Conservation (phyloP, 371 early-diverging fungal species). For the Mucor plumbeus region DNA sequence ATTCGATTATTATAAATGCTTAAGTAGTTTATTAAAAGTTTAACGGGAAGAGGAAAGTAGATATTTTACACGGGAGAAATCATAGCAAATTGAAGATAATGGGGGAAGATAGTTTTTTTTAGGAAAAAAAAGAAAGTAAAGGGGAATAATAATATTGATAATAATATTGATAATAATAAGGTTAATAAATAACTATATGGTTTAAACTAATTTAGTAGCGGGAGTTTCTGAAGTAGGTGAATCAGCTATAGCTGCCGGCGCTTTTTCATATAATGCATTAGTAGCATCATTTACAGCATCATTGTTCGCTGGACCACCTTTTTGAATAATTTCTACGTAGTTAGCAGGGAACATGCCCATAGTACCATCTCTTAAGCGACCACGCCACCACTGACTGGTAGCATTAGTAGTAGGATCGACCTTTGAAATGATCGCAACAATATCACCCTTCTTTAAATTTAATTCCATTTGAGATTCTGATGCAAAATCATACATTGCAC, state of each 20-base stretch:
- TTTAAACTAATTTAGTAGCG: neutral
- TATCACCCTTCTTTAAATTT: slow-evolving; percentile 81
- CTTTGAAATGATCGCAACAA: slow-evolving; percentile 83
- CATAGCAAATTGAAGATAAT: neutral
- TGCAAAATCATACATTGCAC: slow-evolving; percentile 85
- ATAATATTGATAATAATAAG: neutral
- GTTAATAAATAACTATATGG: neutral
- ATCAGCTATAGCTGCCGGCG: slow-evolving; percentile 6
- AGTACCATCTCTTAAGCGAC: slow-evolving; percentile 78
- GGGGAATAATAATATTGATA: neutral
- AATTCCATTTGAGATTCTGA: slow-evolving; percentile 81
- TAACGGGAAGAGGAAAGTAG: no score
- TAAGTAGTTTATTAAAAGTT: no score
- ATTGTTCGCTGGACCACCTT: slow-evolving; percentile 15
- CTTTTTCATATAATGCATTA: slow-evolving; percentile 3
- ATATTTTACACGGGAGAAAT: neutral
- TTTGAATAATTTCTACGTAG: slow-evolving; percentile 69
- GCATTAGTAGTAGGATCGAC: slow-evolving; percentile 73
- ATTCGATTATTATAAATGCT: no score
- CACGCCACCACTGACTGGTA: slow-evolving; percentile 92
- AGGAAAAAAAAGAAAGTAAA: neutral
- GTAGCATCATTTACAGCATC: slow-evolving; percentile 8
- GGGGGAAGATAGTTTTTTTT: neutral
- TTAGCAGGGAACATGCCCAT: slow-evolving; percentile 92
- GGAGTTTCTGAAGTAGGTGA: neutral